phyloP scores from a whole-genome alignment of 495 filamentous ascomycete species.

The Parathielavia appendiculata region DNA sequence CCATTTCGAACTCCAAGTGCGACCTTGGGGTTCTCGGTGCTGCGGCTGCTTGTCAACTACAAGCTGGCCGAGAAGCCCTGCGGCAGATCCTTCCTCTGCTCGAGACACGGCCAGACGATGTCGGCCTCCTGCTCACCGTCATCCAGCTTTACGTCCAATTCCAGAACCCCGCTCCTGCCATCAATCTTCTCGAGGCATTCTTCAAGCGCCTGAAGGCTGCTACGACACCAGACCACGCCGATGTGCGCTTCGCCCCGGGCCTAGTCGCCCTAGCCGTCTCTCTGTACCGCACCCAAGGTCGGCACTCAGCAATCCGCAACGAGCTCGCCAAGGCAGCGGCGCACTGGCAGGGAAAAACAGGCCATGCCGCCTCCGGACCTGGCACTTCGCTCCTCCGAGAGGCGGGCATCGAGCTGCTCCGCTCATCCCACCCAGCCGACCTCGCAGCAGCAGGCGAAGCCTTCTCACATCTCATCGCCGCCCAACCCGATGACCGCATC shows the following conservation, averaged over 20 bases:
- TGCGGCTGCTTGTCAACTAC: conserved; percentile 63
- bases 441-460: conserved; percentile 63
- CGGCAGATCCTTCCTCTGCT: conserved; percentile 69
- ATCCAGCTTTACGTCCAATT: conserved; percentile 75
- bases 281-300: conserved; percentile 72
- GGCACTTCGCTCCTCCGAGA: conserved; percentile 62
- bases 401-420: conserved; percentile 71
- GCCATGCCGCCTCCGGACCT: conserved; percentile 37
- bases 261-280: conserved; percentile 77
- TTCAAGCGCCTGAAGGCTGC: conserved; percentile 67
- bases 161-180: conserved; percentile 71
- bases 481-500: conserved; percentile 57
- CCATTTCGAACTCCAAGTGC: conserved; percentile 54
- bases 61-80: conserved; percentile 63
- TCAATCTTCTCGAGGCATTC: conserved; percentile 67
- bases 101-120: conserved; percentile 69
- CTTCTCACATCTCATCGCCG: conserved; percentile 61
- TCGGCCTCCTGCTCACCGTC: conserved; percentile 77
- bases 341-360: conserved; percentile 62
- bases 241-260: conserved; percentile 79
- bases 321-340: conserved; percentile 75
- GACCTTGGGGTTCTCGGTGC: conserved; percentile 72
- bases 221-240: conserved; percentile 49
- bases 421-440: conserved; percentile 63
- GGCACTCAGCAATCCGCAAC: conserved; percentile 63